phyloP scores from a whole-genome alignment of 176 grass and related monocot genomes.

The Poa pratensis region DNA sequence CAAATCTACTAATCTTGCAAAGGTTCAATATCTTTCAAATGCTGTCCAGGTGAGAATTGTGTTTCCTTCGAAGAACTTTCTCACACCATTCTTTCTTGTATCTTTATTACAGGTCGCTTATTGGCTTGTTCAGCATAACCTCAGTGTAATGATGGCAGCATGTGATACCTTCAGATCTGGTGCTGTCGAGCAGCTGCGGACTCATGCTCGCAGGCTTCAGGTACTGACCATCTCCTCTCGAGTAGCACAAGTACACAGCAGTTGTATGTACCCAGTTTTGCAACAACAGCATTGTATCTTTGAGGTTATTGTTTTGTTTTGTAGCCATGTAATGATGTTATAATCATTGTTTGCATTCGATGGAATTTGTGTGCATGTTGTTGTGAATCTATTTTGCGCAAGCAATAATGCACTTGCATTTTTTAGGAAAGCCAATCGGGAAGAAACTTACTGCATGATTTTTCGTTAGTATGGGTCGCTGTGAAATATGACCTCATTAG shows the following conservation, averaged over 20 bases:
- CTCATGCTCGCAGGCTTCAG: constrained; percentile 81
- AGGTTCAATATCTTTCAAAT: constrained; percentile 55
- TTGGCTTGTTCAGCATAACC: constrained; percentile 93
- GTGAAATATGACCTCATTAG: neutral
- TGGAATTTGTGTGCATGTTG: neutral
- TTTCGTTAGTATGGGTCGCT: neutral
- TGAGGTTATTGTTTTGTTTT: neutral
- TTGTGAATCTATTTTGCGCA: no score
- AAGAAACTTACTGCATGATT: constrained; percentile 2
- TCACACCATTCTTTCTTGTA: neutral
- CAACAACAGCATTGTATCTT: neutral
- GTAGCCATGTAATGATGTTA: neutral
- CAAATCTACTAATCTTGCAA: constrained; percentile 95
- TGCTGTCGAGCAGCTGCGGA: constrained; percentile 91
- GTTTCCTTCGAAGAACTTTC: neutral
- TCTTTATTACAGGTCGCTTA: constrained; percentile 75
- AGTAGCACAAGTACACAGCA: neutral
- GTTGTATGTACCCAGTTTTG: neutral
- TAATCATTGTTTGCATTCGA: neutral
- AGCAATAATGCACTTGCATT: constrained; percentile 3
- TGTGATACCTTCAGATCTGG: constrained; percentile 97
- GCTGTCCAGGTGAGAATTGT: neutral
- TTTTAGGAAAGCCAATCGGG: neutral
- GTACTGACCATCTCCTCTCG: constrained; percentile 46
- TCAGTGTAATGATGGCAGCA: constrained; percentile 87